Percentiles rank a stretch among this genome's conserved stretches.
These are phyloP conservation scores for Lipomyces sp. DNA, from an alignment of 805 yeast genomes.

Conservation along the genomic window DNA sequence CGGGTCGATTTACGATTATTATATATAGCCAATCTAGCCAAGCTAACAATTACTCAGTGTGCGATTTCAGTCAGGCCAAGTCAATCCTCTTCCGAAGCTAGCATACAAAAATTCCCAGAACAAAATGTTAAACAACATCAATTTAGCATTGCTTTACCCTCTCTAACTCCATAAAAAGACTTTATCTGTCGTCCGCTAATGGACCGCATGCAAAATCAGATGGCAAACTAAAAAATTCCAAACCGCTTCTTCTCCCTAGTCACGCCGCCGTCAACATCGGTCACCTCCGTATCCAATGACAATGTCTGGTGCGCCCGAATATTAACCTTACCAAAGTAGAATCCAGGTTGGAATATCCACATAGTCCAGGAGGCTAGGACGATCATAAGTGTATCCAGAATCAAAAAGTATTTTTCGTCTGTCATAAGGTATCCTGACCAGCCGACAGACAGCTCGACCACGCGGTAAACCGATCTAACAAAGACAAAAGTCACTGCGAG, in stretches of 20 bases:
- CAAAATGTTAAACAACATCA: too few species aligned
- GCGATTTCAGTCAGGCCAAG: too few species aligned
- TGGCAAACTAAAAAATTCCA: neutral
- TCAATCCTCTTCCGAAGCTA: too few species aligned
- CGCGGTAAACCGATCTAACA: conserved; percentile 69
- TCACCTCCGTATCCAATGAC: neutral
- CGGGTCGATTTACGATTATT: too few species aligned
- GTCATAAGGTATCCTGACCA: conserved; percentile 65
- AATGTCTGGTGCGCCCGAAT: conserved; percentile 1
- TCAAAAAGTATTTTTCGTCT: conserved; percentile 59
- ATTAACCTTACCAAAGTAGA: conserved; percentile 22
- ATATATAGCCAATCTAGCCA: too few species aligned
- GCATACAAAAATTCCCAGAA: too few species aligned
- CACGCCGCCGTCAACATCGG: neutral
- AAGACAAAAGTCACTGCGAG: conserved; percentile 52
- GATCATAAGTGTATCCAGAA: conserved; percentile 62
- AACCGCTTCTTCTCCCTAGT: neutral
- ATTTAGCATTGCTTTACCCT: too few species aligned
- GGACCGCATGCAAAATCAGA: too few species aligned
- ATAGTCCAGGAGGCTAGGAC: conserved; percentile 45
- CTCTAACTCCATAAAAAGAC: too few species aligned
- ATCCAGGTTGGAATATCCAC: conserved; percentile 23
- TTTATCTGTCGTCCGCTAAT: too few species aligned
- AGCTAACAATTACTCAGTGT: too few species aligned
- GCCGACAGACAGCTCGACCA: conserved; percentile 66